A percentile compares a stretch with the other conserved stretches of the same genome.
phyloP scores from a whole-genome alignment of 345 rosid species.

The Stellera chamaejasme region DNA sequence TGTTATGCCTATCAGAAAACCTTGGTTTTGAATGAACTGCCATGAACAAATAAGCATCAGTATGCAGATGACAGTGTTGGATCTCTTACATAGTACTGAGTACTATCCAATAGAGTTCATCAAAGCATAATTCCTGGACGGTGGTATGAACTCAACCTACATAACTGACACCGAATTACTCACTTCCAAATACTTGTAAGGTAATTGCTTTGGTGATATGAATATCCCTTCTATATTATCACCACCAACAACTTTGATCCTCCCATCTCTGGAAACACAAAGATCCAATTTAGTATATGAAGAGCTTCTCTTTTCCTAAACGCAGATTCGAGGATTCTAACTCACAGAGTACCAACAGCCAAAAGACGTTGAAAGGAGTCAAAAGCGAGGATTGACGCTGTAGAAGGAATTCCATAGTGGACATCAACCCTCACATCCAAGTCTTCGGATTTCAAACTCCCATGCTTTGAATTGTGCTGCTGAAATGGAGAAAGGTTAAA shows the following conservation, averaged over 20 bases:
- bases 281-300: background rate
- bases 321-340: background rate
- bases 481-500: constrained; percentile 1
- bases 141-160: background rate
- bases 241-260: constrained; percentile 62
- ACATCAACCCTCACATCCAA: constrained; percentile 33
- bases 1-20: constrained; percentile 43
- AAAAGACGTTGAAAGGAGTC: constrained; percentile 51
- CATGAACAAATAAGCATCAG: constrained; percentile 14
- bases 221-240: constrained; percentile 60
- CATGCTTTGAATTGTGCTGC: constrained; percentile 22
- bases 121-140: background rate
- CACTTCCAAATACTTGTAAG: constrained; percentile 53
- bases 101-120: background rate
- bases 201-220: constrained; percentile 39
- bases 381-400: constrained; percentile 58
- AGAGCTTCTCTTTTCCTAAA: too few relatives aligned
- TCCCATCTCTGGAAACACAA: constrained; percentile 43
- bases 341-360: constrained; percentile 59
- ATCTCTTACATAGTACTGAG: background rate
- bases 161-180: background rate
- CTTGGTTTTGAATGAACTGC: constrained; percentile 67
- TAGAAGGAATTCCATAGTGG: constrained; percentile 59
- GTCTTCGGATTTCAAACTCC: constrained; percentile 27
- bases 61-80: background rate